Percentiles rank a stretch among this genome's conserved stretches.
These are phyloP conservation scores for Berberis vulgaris DNA, from an alignment of 164 flowering plant species.

Conservation along the genomic window DNA sequence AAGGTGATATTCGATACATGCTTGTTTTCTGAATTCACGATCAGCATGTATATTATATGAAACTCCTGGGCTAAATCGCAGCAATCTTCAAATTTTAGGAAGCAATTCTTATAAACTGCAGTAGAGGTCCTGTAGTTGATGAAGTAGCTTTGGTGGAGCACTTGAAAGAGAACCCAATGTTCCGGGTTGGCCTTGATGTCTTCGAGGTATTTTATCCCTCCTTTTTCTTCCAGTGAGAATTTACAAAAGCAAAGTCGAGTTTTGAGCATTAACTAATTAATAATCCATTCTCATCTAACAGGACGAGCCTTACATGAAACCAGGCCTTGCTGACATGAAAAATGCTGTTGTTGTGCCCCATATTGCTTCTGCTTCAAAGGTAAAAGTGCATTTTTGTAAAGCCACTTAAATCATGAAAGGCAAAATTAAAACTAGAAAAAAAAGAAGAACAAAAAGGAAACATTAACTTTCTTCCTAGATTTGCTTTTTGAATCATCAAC, in stretches of 20 bases:
- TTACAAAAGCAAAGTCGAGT: neutral
- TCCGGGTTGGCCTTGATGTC: slow-evolving; percentile 97
- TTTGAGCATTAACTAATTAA: slow-evolving; percentile 2
- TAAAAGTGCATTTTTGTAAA: slow-evolving; percentile 9
- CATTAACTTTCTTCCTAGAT: neutral
- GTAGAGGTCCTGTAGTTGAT: slow-evolving; percentile 95
- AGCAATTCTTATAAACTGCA: slow-evolving; percentile 86
- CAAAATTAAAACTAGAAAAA: too few relatives aligned
- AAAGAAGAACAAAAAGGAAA: too few relatives aligned
- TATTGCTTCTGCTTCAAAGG: slow-evolving; percentile 99
- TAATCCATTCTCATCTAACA: slow-evolving; percentile 17
- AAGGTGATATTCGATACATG: neutral
- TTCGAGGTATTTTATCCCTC: slow-evolving; percentile 54
- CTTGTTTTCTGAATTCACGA: neutral
- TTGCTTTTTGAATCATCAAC: neutral
- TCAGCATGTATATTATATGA: neutral
- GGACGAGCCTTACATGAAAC: slow-evolving; percentile 99
- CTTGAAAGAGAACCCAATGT: slow-evolving; percentile 85
- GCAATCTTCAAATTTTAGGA: slow-evolving; percentile 36
- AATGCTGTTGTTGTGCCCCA: slow-evolving; percentile 93
- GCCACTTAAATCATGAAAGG: too few relatives aligned
- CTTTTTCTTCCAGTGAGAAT: neutral
- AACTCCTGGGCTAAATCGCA: neutral
- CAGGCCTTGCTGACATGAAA: slow-evolving; percentile 89
- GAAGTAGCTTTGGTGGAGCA: slow-evolving; percentile 94